These are phyloP conservation scores for Linum lewisii DNA, from an alignment of 345 rosid species.

Conservation along the genomic window DNA sequence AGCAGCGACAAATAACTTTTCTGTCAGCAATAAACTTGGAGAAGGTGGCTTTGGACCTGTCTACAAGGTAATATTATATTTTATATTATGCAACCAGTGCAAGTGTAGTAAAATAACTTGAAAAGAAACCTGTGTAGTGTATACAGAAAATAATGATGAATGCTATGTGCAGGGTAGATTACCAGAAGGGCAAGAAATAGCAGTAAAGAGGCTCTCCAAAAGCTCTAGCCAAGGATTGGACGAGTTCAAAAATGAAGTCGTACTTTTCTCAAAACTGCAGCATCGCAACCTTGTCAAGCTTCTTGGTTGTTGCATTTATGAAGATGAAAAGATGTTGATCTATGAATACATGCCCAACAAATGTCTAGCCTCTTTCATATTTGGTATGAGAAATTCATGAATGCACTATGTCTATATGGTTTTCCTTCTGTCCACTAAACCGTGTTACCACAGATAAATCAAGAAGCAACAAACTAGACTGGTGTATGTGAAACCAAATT, in stretches of 20 bases:
- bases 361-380: not conserved
- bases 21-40: not conserved
- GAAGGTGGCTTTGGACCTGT: slow-evolving; percentile 5
- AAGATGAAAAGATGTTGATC: slow-evolving; percentile 1
- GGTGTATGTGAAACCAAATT: not conserved
- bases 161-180: not conserved
- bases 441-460: not conserved
- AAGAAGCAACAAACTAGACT: not conserved
- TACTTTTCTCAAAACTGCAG: not conserved
- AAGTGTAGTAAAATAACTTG: not conserved
- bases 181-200: slow-evolving; percentile 1
- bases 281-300: slow-evolving; percentile 1
- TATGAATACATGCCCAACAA: slow-evolving; percentile 5
- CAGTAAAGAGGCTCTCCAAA: slow-evolving; percentile 5
- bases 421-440: not conserved
- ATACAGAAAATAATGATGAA: not conserved
- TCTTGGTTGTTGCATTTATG: slow-evolving; percentile 1
- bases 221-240: not conserved
- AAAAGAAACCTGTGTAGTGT: not conserved
- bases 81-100: not conserved
- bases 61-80: not conserved
- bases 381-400: not conserved
- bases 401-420: not conserved
- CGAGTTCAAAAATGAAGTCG: slow-evolving; percentile 3
- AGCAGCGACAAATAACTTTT: not conserved